phyloP scores from a whole-genome alignment of 2,329 filamentous ascomycete genomes.

The Cytospora leucostoma region DNA sequence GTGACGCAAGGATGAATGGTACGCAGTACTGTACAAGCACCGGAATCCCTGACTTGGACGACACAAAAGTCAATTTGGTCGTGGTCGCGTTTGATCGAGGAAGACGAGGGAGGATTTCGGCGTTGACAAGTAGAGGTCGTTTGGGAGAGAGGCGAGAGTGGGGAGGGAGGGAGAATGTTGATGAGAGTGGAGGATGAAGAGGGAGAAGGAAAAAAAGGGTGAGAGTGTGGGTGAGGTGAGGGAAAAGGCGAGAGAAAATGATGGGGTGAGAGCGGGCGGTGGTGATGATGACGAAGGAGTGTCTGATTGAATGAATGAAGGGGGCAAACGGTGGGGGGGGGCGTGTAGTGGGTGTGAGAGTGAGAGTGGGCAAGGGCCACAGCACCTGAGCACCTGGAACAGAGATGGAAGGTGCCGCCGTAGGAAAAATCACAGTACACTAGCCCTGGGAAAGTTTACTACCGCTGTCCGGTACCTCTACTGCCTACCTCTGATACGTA shows the following conservation, averaged over 20 bases:
- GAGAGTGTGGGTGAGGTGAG: constrained; percentile 15
- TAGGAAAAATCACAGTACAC: too few species aligned
- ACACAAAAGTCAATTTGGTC: constrained; percentile 45
- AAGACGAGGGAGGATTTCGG: constrained; percentile 24
- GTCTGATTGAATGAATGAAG: constrained; percentile 12
- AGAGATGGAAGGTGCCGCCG: too few species aligned
- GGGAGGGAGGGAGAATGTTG: constrained; percentile 16
- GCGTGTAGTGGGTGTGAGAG: too few species aligned
- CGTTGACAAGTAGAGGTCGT: constrained; percentile 22
- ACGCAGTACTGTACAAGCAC: constrained; percentile 27
- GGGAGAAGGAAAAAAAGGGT: constrained; percentile 17
- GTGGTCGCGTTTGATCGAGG: constrained; percentile 29
- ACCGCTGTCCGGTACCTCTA: too few species aligned
- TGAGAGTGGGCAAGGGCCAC: constrained; percentile 13
- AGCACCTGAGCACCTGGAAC: background rate
- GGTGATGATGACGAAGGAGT: constrained; percentile 15
- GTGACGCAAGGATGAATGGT: constrained; percentile 13
- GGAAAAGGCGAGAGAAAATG: constrained; percentile 1
- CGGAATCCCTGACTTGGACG: constrained; percentile 37
- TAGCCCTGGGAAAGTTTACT: too few species aligned
- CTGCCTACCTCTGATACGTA: background rate
- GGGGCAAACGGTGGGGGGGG: background rate
- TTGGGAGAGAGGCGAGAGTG: constrained; percentile 17
- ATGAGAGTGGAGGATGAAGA: constrained; percentile 20
- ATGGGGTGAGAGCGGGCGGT: constrained; percentile 1